These are phyloP conservation scores for Chaetothyriales sp. DNA, from an alignment of 2,329 filamentous ascomycete genomes.

Conservation along the genomic window DNA sequence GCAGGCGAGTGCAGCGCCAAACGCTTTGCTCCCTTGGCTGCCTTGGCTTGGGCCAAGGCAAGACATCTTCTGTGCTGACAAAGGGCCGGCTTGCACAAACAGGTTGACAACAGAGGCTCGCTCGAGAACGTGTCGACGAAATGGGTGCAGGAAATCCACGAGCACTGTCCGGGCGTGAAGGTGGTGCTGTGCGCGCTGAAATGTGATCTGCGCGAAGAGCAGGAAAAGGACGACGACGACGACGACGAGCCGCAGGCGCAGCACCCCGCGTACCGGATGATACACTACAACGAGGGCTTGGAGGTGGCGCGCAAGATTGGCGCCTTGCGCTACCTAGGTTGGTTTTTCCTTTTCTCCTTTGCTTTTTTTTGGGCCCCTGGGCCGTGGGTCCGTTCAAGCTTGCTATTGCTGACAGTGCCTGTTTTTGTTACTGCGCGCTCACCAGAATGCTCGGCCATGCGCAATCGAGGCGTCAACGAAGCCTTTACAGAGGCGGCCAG, in stretches of 20 bases:
- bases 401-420: neutral
- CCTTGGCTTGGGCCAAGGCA: neutral
- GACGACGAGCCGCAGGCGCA: conserved; percentile 26
- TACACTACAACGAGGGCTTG: conserved; percentile 81
- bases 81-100: conserved; percentile 1
- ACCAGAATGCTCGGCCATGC: conserved; percentile 90
- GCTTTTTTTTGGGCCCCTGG: neutral
- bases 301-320: conserved; percentile 85
- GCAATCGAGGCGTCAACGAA: conserved; percentile 95
- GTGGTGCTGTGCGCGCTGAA: conserved; percentile 91
- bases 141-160: conserved; percentile 94
- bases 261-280: conserved; percentile 33
- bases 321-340: conserved; percentile 78
- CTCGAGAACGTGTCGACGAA: conserved; percentile 98
- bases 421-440: neutral
- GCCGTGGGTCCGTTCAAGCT: too few species aligned
- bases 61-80: neutral
- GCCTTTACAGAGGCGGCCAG: conserved; percentile 95
- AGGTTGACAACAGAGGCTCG: conserved; percentile 85
- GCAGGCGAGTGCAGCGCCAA: neutral
- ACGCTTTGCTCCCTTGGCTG: neutral
- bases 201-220: conserved; percentile 81
- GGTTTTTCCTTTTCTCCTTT: conserved; percentile 12
- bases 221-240: conserved; percentile 53
- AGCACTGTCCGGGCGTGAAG: conserved; percentile 92